phyloP scores from a whole-genome alignment of 140 eudicot genomes.

The Senecio squalidus region DNA sequence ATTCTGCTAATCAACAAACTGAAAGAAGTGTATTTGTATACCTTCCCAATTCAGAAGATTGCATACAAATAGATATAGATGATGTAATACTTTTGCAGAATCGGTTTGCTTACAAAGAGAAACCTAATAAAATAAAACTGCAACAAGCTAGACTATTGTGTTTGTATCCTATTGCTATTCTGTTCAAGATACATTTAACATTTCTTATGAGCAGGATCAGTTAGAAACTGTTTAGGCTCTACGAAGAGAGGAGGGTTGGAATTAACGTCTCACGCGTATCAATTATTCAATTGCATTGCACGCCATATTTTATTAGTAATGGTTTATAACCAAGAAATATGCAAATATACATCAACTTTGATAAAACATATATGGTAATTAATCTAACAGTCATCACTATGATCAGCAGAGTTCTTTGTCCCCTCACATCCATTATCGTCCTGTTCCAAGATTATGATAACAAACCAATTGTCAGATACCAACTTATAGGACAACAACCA shows the following conservation, averaged over 20 bases:
- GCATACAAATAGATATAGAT: neutral
- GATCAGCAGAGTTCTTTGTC: neutral
- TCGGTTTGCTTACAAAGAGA: too few relatives aligned
- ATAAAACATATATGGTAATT: neutral
- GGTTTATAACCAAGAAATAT: neutral
- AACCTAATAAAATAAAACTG: too few relatives aligned
- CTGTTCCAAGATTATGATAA: neutral
- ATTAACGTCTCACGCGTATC: too few relatives aligned
- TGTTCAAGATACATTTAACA: too few relatives aligned
- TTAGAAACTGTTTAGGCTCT: too few relatives aligned
- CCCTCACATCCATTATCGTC: neutral
- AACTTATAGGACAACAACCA: too few relatives aligned
- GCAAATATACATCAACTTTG: neutral
- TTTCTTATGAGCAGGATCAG: too few relatives aligned
- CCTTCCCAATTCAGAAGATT: constrained; percentile 2
- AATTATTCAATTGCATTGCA: too few relatives aligned
- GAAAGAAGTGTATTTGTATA: constrained; percentile 3
- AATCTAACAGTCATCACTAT: neutral
- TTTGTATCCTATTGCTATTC: too few relatives aligned
- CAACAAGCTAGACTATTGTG: too few relatives aligned
- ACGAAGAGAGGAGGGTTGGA: too few relatives aligned
- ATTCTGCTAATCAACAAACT: constrained; percentile 36
- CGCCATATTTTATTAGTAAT: neutral
- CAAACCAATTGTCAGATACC: neutral
- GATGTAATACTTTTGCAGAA: too few relatives aligned